Conservation (phyloP, 2,329 filamentous ascomycete species). For the Aspergillus sp. region DNA sequence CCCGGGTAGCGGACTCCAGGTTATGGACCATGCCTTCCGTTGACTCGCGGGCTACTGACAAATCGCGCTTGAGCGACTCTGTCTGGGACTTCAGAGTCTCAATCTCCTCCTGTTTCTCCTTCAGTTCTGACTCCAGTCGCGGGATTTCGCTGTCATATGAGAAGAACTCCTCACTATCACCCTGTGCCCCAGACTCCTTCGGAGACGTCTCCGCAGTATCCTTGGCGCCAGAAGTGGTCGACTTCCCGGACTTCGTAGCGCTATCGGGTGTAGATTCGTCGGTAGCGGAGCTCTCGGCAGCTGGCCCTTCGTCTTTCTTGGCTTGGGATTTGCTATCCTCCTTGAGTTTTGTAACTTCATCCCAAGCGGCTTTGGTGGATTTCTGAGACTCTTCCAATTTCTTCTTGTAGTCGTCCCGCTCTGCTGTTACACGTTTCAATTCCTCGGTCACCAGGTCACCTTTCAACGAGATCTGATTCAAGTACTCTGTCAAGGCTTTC, state of each 20-base stretch:
- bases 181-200: conserved; percentile 27
- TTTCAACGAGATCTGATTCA: conserved; percentile 82
- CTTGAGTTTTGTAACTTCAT: conserved; percentile 64
- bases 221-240: conserved; percentile 24
- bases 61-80: conserved; percentile 66
- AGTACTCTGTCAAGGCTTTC: conserved; percentile 80
- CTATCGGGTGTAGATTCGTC: not conserved
- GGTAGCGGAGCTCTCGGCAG: not conserved
- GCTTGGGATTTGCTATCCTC: conserved; percentile 23
- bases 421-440: conserved; percentile 79
- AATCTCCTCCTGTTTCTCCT: conserved; percentile 70
- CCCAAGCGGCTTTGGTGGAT: conserved; percentile 61
- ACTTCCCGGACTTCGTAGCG: conserved; percentile 9
- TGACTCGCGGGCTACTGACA: conserved; percentile 71
- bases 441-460: conserved; percentile 94
- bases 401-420: conserved; percentile 78
- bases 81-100: conserved; percentile 70
- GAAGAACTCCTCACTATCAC: conserved; percentile 73
- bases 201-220: conserved; percentile 33
- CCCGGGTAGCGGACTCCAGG: conserved; percentile 67
- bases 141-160: conserved; percentile 88
- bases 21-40: conserved; percentile 65
- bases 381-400: conserved; percentile 71
- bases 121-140: conserved; percentile 73
- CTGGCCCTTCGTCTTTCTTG: conserved; percentile 11